These are phyloP conservation scores for Aspergillus haitiensis DNA, from an alignment of 495 filamentous ascomycete genomes.

Conservation along the genomic window DNA sequence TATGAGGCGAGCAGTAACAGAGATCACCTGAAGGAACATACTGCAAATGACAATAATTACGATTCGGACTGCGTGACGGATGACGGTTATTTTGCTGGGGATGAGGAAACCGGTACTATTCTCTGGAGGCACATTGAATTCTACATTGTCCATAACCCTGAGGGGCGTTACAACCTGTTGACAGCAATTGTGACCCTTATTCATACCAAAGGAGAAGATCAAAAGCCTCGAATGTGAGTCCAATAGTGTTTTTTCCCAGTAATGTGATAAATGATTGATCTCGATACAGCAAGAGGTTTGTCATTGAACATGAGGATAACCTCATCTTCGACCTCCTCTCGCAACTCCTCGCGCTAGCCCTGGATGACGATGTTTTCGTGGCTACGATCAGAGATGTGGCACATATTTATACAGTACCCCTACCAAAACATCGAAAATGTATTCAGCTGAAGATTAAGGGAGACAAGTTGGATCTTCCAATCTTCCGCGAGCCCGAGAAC, in stretches of 20 bases:
- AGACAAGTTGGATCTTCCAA: conserved; percentile 12
- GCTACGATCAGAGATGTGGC: conserved; percentile 9
- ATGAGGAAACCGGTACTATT: conserved; percentile 3
- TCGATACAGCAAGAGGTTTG: conserved; percentile 15
- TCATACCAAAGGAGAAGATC: conserved; percentile 5
- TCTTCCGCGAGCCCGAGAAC: conserved; percentile 17
- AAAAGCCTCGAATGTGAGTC: conserved; percentile 4
- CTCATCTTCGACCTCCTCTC: conserved; percentile 16
- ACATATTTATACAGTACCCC: conserved; percentile 16
- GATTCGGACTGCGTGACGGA: background rate
- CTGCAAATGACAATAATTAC: background rate
- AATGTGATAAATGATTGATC: background rate
- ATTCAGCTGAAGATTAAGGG: conserved; percentile 18
- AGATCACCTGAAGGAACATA: background rate
- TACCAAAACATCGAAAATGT: conserved; percentile 12
- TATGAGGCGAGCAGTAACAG: background rate
- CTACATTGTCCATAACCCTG: conserved; percentile 2
- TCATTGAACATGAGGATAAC: conserved; percentile 16
- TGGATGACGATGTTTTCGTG: conserved; percentile 17
- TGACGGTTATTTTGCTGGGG: background rate
- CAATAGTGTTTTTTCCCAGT: too few relatives aligned
- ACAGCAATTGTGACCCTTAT: conserved; percentile 3
- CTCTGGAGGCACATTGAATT: conserved; percentile 4
- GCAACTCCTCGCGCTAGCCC: conserved; percentile 14
- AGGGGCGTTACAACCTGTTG: background rate